Conservation (phyloP, 179 eudicot genomes). For the Amaranthus tricolor region DNA sequence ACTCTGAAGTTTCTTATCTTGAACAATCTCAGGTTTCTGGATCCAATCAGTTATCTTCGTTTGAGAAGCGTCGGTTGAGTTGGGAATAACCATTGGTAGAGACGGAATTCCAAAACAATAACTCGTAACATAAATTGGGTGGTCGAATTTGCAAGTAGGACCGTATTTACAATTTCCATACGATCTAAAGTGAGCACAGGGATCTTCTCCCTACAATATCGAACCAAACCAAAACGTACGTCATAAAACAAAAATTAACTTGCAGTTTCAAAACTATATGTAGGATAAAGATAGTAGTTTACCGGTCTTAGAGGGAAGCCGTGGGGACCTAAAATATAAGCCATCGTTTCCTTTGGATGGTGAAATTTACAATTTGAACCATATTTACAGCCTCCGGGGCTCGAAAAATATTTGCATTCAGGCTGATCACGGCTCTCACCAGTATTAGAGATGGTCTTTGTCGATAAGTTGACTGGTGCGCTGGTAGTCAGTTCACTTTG, state of each 20-base stretch:
- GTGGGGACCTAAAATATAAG: constrained; percentile 53
- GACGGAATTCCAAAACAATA: constrained; percentile 37
- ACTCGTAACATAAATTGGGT: constrained; percentile 47
- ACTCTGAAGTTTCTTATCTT: constrained; percentile 22
- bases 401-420: constrained; percentile 64
- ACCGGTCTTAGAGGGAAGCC: constrained; percentile 84
- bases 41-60: constrained; percentile 41
- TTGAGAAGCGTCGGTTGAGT: constrained; percentile 35
- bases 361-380: constrained; percentile 71
- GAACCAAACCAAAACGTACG: background rate
- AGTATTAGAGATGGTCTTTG: constrained; percentile 27
- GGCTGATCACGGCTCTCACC: constrained; percentile 73
- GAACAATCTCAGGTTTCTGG: constrained; percentile 36
- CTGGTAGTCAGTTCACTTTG: constrained; percentile 32
- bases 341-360: constrained; percentile 63
- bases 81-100: constrained; percentile 20
- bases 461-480: constrained; percentile 26
- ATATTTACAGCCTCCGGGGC: constrained; percentile 65
- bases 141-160: constrained; percentile 63
- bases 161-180: constrained; percentile 63
- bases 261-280: background rate
- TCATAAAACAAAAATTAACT: background rate
- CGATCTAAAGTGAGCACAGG: constrained; percentile 45
- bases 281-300: constrained; percentile 25
- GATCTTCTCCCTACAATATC: constrained; percentile 49